These are phyloP conservation scores for Mrakiaceae sp. DNA, from an alignment of 1,284 basidiomycete genomes.

Conservation along the genomic window DNA sequence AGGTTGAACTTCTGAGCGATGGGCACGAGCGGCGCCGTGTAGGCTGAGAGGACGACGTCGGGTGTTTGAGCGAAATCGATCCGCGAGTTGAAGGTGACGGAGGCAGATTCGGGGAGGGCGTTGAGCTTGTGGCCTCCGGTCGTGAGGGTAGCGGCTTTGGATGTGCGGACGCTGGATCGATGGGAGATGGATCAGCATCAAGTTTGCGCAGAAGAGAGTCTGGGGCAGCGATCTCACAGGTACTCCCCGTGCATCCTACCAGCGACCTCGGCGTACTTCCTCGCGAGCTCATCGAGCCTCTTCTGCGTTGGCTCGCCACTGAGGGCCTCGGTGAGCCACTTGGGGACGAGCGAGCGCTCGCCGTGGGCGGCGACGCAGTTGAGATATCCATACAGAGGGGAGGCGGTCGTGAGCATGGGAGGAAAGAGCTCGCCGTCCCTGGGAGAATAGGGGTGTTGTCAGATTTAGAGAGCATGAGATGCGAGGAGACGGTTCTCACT, in stretches of 20 bases:
- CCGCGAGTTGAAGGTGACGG: conserved; percentile 15
- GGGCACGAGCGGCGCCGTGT: conserved; percentile 7
- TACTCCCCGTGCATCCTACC: conserved; percentile 11
- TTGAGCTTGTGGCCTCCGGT: conserved; percentile 9
- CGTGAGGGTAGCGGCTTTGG: conserved; percentile 12
- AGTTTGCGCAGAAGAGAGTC: too few relatives aligned
- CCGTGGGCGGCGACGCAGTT: conserved; percentile 14
- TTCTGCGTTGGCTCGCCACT: conserved; percentile 13
- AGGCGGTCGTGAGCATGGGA: conserved; percentile 8
- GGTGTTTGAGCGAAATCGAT: conserved; percentile 13
- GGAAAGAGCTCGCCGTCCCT: conserved; percentile 16
- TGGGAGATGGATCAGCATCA: too few relatives aligned
- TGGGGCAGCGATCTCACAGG: background rate
- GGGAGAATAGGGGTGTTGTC: background rate
- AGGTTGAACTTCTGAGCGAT: conserved; percentile 10
- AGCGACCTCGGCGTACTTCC: conserved; percentile 5
- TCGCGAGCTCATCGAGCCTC: conserved; percentile 8
- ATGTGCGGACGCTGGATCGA: conserved; percentile 2
- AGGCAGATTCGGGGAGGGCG: conserved; percentile 11
- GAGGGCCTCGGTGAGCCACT: conserved; percentile 11
- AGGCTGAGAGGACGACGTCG: conserved; percentile 3
- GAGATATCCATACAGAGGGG: conserved; percentile 14
- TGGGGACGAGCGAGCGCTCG: conserved; percentile 5
- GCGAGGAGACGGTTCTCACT: background rate
- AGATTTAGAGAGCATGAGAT: background rate